Conservation (phyloP, 2,329 filamentous ascomycete species). For the Aspergillus caelatus region DNA sequence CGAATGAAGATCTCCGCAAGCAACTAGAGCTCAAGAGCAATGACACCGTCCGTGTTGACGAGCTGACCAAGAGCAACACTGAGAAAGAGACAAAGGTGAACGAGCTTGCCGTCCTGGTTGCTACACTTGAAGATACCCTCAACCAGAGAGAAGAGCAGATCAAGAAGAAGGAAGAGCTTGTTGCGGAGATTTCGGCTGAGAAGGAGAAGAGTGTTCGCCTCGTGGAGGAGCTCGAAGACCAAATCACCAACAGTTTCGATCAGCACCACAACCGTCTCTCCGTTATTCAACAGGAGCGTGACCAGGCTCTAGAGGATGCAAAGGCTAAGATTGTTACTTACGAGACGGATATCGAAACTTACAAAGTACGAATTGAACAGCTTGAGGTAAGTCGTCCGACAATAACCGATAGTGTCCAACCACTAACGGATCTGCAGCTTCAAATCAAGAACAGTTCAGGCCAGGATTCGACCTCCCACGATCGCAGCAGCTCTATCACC, state of each 20-base stretch:
- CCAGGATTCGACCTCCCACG: constrained; percentile 45
- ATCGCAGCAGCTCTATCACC: constrained; percentile 60
- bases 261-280: constrained; percentile 92
- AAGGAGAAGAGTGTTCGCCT: constrained; percentile 91
- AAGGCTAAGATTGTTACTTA: constrained; percentile 65
- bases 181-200: constrained; percentile 58
- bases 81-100: constrained; percentile 57
- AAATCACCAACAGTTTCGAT: constrained; percentile 92
- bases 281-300: constrained; percentile 73
- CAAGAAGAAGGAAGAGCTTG: constrained; percentile 49
- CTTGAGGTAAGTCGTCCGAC: constrained; percentile 68
- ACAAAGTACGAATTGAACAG: constrained; percentile 60
- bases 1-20: constrained; percentile 43
- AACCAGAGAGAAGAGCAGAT: constrained; percentile 47
- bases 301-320: constrained; percentile 76
- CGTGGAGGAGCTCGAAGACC: constrained; percentile 94
- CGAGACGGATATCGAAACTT: constrained; percentile 67
- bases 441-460: constrained; percentile 46
- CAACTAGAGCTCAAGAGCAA: constrained; percentile 42
- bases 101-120: constrained; percentile 55
- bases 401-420: not conserved
- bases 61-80: constrained; percentile 42
- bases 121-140: constrained; percentile 49
- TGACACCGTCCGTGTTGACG: constrained; percentile 38
- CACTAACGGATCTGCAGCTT: constrained; percentile 32